Percentiles rank a stretch among this genome's conserved stretches.
These are phyloP conservation scores for Sporisorium reilianum DNA, from an alignment of 1,284 basidiomycete genomes.

Conservation along the genomic window DNA sequence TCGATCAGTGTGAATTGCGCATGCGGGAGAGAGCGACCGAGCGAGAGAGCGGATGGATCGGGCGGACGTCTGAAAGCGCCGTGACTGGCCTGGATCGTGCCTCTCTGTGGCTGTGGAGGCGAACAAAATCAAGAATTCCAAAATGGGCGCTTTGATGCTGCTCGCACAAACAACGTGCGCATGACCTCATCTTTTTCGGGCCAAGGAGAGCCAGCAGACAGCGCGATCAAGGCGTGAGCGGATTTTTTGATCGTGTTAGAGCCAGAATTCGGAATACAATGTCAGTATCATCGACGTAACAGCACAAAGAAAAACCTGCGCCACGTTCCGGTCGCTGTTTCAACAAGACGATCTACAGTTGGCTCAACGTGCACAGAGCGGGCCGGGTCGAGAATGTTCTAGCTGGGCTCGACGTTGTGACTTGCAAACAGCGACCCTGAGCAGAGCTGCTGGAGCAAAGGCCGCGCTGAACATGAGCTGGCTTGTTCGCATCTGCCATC, in stretches of 20 bases:
- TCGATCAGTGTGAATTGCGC: constrained; percentile 8
- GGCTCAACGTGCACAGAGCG: neutral
- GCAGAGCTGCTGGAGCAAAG: neutral
- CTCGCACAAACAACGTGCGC: too few species aligned
- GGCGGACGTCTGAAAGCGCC: neutral
- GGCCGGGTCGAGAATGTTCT: neutral
- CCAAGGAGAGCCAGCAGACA: too few species aligned
- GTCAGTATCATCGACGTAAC: neutral
- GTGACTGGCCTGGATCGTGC: neutral
- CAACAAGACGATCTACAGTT: neutral
- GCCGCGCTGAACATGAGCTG: neutral
- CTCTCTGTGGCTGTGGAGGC: too few species aligned
- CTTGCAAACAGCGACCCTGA: too few species aligned
- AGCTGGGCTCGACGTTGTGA: too few species aligned
- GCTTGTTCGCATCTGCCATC: neutral
- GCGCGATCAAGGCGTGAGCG: too few species aligned
- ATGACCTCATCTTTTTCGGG: too few species aligned
- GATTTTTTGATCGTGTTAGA: too few species aligned
- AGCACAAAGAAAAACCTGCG: neutral
- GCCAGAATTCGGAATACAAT: too few species aligned
- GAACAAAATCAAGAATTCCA: too few species aligned
- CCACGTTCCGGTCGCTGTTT: neutral
- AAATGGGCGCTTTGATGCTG: constrained; percentile 1
- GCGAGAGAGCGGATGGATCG: neutral
- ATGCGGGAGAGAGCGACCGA: too few species aligned